phyloP scores from a whole-genome alignment of 306 rosid species.

The Comarum palustre region DNA sequence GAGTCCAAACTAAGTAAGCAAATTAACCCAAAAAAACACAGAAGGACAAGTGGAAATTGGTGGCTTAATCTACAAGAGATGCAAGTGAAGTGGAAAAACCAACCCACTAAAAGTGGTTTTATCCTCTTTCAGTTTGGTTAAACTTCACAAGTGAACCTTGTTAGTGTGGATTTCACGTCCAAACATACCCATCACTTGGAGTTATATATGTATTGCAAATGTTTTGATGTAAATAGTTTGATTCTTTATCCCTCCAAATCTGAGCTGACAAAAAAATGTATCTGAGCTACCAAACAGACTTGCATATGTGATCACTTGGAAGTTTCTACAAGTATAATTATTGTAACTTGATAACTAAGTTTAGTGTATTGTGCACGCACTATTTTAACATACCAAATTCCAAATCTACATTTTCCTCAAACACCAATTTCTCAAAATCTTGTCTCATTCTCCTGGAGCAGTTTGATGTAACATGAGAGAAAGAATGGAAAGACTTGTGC shows the following conservation, averaged over 20 bases:
- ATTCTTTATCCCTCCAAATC: slow-evolving; percentile 21
- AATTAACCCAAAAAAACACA: not conserved
- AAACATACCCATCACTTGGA: slow-evolving; percentile 33
- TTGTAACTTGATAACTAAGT: slow-evolving; percentile 46
- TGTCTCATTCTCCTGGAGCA: not conserved
- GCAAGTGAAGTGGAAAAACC: slow-evolving; percentile 45
- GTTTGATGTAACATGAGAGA: slow-evolving; percentile 57
- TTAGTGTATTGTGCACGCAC: slow-evolving; percentile 9
- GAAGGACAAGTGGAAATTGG: not conserved
- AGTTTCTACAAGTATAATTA: slow-evolving; percentile 48
- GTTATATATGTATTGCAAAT: not conserved
- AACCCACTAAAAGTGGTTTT: slow-evolving; percentile 30
- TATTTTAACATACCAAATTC: slow-evolving; percentile 37
- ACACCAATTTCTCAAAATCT: not conserved
- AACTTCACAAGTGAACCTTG: not conserved
- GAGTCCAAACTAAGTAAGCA: slow-evolving; percentile 75
- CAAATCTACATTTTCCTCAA: slow-evolving; percentile 29
- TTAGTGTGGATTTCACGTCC: slow-evolving; percentile 23
- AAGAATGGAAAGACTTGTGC: slow-evolving; percentile 82
- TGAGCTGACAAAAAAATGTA: too few species aligned
- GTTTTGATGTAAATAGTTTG: not conserved
- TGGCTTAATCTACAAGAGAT: slow-evolving; percentile 65
- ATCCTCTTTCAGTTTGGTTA: slow-evolving; percentile 34
- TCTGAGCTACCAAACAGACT: slow-evolving; percentile 56
- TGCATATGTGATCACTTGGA: slow-evolving; percentile 32